A percentile compares a stretch with the other conserved stretches of the same genome.
Evolutionary conservation across 352 stramenopile genomes (phyloP).

Genomic region (Phytophthora citrophthora): DNA sequence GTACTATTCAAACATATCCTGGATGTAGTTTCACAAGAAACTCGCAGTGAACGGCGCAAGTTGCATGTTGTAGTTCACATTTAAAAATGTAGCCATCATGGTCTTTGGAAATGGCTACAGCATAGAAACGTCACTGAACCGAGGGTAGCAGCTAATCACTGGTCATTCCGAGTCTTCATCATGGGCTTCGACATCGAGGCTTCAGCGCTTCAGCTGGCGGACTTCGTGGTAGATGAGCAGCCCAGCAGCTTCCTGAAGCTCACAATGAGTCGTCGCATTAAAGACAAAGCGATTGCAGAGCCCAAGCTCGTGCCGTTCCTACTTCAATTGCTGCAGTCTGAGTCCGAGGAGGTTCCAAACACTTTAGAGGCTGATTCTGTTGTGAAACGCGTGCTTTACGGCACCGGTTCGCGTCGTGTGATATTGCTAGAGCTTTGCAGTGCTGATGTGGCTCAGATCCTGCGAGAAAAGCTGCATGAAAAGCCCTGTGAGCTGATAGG

Average conservation of each 20-base stretch:
- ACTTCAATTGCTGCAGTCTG: constrained; percentile 27
- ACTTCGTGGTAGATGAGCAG: constrained; percentile 60
- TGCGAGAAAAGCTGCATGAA: constrained; percentile 60
- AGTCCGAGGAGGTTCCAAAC: background rate
- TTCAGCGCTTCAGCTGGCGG: constrained; percentile 31
- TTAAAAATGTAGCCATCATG: constrained; percentile 9
- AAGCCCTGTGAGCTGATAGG: constrained; percentile 63
- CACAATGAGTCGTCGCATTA: constrained; percentile 77
- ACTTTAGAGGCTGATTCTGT: constrained; percentile 11
- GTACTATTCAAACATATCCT: background rate
- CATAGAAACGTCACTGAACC: constrained; percentile 13
- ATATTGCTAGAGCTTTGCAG: constrained; percentile 52
- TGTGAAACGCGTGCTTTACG: constrained; percentile 63
- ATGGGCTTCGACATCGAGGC: constrained; percentile 1
- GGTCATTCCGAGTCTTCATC: background rate
- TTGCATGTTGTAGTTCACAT: background rate
- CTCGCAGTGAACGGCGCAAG: background rate
- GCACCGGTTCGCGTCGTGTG: constrained; percentile 55
- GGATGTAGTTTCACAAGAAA: no score
- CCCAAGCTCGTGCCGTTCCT: constrained; percentile 61
- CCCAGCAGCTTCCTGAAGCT: constrained; percentile 68
- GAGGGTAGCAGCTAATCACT: constrained; percentile 1
- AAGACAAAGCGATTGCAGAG: constrained; percentile 54
- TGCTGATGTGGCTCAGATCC: constrained; percentile 11
- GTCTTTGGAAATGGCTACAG: constrained; percentile 17